Base-by-base conservation (phyloP, 225 moss, liverwort and hornwort genomes). In the Ulota crispa region DNA sequence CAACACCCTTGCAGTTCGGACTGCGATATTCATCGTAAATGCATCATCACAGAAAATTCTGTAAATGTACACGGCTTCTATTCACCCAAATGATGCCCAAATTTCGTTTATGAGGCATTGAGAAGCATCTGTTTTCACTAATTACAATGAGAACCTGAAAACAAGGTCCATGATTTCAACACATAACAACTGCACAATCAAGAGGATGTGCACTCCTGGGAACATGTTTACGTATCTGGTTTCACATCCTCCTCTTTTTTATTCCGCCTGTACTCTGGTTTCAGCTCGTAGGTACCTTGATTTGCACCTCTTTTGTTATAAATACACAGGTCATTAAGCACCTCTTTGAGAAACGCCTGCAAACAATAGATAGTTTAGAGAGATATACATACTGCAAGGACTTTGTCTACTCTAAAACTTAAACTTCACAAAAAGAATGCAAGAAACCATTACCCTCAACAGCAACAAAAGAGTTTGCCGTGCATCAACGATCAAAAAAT, bases 241-340 rank as follows among this genome's bases (percentile, higher is more conserved):
- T 93, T 92, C 28, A 86, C 85, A 56, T 95, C 95, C 81, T 96
- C 99, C 76, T 91, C 84, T 27, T 90, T 63, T 10, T 82, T 78
- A 34, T 91, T 93, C 67, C 90, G 88, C 87, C 83, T 93, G 82
- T 99, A 99, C 81, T 99, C 99, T 34, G 92, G 99, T 86, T 96
- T 99, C 53, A 99, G 92, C 91, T 99, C 99, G 65, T 96, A 96
- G 42, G 99, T 99, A 50, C 99, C 99, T 88, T 99, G 99, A 80
- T 99, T 93, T 76, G 92, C 96, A 79, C 99, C 99, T 84, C 99
- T 89, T 84, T 99, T 99, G 70, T 99, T 99, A 84, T 99, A 99
- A 15, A 94, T 85, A 86, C 99, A 99, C 55, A 99, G 87, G 80
- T 99, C 99, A 82, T 94, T 96, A 16, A 99, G 85, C 7, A 99